phyloP scores from a whole-genome alignment of 2,329 filamentous ascomycete genomes.

The Teratosphaeria gauchensis region DNA sequence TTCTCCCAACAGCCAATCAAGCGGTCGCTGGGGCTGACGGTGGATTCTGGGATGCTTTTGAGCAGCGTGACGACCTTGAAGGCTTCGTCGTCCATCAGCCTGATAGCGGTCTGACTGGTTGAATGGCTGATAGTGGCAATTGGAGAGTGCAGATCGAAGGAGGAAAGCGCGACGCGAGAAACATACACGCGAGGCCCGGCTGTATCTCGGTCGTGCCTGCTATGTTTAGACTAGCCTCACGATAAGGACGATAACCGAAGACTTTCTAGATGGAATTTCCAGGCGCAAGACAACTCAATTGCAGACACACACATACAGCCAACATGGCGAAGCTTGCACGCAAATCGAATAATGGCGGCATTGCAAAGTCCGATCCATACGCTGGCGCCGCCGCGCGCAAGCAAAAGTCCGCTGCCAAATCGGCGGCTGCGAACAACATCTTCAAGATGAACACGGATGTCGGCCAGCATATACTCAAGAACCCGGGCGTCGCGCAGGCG shows the following conservation, averaged over 20 bases:
- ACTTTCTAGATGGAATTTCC: background rate
- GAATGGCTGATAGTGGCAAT: too few relatives aligned
- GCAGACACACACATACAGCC: background rate
- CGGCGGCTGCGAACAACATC: conserved; percentile 55
- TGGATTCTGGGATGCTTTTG: too few relatives aligned
- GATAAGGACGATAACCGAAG: background rate
- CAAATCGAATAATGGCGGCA: conserved; percentile 28
- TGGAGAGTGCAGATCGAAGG: background rate
- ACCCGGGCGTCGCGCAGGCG: conserved; percentile 71
- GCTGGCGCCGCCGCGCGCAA: conserved; percentile 36
- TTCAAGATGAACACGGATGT: conserved; percentile 96
- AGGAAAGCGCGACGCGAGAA: background rate
- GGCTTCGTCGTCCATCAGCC: too few relatives aligned
- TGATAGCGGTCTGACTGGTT: too few relatives aligned
- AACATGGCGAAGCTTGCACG: conserved; percentile 35
- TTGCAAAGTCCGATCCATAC: conserved; percentile 34
- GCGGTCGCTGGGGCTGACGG: too few relatives aligned
- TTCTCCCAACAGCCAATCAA: too few relatives aligned
- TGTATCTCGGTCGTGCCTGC: background rate
- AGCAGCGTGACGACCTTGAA: too few relatives aligned
- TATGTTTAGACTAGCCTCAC: background rate
- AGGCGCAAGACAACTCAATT: background rate
- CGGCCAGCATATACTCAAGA: conserved; percentile 87
- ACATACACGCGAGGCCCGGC: background rate
- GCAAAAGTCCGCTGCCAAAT: conserved; percentile 28